Evolutionary conservation across 2,329 filamentous ascomycete species (phyloP), one percentile per base, ranked within the genome.

Genomic region (Zopfia rhizophila): DNA sequence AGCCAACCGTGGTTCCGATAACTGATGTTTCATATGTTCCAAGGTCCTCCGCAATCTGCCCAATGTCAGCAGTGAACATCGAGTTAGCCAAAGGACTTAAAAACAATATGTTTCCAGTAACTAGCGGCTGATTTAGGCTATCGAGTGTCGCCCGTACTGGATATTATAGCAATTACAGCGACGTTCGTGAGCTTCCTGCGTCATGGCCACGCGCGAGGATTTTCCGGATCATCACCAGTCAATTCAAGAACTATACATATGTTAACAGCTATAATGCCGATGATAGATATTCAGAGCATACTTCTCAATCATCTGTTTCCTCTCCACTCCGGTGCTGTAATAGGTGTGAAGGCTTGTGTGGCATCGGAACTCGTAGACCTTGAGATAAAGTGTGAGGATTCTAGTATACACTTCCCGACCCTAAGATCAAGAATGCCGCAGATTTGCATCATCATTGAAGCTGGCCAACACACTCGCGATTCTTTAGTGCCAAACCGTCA

Each of bases 21-120:
- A 81, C 76, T 7, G 63, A 65, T 10, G 72, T 68, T 2, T 65
- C 61, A 5, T 61, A 63, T 1, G 75, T 77, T 29, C 75, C 45
- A 13, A 81, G 66, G 19, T 75, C 73, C 32, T 75, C 61, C 2
- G 78, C 78, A 30, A 81, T 81, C 45, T 80, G 73, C 7, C 68
- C 60, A 39, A 81, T 80, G 1, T 77, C 78, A 0, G 78, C 78
- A 1, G 77, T 79, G 61, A 81, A 81, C 76, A 80, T 79, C 27
- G 73, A 76, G 14, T 71, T 75, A 1, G 76, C 76, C 14, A 79
- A 68, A 0, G 77, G 77, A 13, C 73, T 76, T 1, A 80, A 51
- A 25, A 80, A 41, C 7, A 46, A 16, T 25, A 38, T 13, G 16
- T 11, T 12, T 64, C 4, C n/a, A 46, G 44, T 27, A 36, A 16